Evolutionary conservation across 768 basidiomycete species (phyloP), one percentile per base, ranked within the genome.

Genomic region (Xerocomellus chrysenteron): DNA sequence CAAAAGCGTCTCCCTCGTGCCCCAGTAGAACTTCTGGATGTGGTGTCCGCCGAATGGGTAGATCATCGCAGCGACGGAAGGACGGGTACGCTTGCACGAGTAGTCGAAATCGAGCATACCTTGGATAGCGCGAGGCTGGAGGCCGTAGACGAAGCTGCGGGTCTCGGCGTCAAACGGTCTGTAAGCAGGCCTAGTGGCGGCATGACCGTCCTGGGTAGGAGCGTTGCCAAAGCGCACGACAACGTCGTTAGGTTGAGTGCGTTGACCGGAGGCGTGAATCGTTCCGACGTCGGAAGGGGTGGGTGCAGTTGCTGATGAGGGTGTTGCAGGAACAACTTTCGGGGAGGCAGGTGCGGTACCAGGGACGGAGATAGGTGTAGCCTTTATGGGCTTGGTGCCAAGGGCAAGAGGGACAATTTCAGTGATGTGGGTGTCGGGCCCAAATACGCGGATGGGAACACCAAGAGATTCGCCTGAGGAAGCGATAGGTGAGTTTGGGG

Each of bases 1-100:
- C 39, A 99, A 86, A 47, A 99, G 88, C 4, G 96, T 96, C 81
- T 98, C 97, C 80, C 92, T 94, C 40, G 97, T 98, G 54, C 97
- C 97, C 97, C 97, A 98, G 83, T 99, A 98, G 85, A 99, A 98
- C 80, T 99, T 99, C 79, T 99, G 97, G 75, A 98, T 97, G 78
- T 98, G 97, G 78, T 98, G 96, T 19, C 96, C 96, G 69, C 96
- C 97, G 76, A 99, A 99, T 71, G 96, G 97, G 75, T 99, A 99
- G 72, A 99, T 97, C 96, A 98, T 99, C 39, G 97, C 97, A 30
- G 97, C 95, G 62, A 98, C 97, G 45, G 87, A 90, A 37, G 97
- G 94, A 19, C 88, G 82, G 45, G 83, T 74, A 60, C 97, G 91
- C 17, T 95, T 95, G 76, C 97, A 99, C 14, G 93, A 94, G 78